Base-by-base conservation (phyloP, 306 rosid genomes). In the Glycine latifolia region DNA sequence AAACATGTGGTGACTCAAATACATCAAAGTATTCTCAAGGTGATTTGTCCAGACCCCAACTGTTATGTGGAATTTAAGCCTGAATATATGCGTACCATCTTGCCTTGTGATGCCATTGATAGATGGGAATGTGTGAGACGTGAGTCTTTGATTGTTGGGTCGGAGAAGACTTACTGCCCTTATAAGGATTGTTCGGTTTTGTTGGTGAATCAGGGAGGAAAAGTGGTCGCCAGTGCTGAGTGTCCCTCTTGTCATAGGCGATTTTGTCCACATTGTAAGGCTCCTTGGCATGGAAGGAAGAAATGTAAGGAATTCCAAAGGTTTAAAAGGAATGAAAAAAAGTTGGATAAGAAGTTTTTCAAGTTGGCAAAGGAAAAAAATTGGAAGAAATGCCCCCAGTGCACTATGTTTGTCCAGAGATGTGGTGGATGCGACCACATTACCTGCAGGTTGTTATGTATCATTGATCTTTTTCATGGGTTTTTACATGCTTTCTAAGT, bases 211-310 rank as follows among this genome's bases (percentile, higher is more conserved):
- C 63, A 70, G 7, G 48, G 11, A 1, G 41, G 52, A 46, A 10
- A 33, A 5, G n/a, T n/a, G 35, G 53, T 70, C 31, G 70, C 71
- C 5, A 55, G 76, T 16, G 49, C 63, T 15, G 71, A 75, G 74
- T 81, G 85, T 6, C 80, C 81, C 3, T 75, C 16, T 4, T 81
- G 81, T 47, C 85, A 67, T 4, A 75, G 81, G n/a, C 12, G 55
- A 5, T 75, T 81, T 10, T 81, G 85, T 20, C 81, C 62, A 2
- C 76, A 81, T 39, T 81, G 85, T 46, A 75, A 47, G 26, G 81
- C 75, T 75, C 85, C 85, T 1, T 81, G 85, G 81, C 85, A 81
- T 10, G 63, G 9, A 1, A 5, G 14, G 0, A 43, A n/a, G 76
- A 67, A 0, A 37, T 80, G 84, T 35, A 1, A 52, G 4, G 47